Percentiles rank a stretch among this genome's conserved stretches.
Conservation (phyloP, 2,329 filamentous ascomycete genomes). For the Aspergillus sergii region DNA sequence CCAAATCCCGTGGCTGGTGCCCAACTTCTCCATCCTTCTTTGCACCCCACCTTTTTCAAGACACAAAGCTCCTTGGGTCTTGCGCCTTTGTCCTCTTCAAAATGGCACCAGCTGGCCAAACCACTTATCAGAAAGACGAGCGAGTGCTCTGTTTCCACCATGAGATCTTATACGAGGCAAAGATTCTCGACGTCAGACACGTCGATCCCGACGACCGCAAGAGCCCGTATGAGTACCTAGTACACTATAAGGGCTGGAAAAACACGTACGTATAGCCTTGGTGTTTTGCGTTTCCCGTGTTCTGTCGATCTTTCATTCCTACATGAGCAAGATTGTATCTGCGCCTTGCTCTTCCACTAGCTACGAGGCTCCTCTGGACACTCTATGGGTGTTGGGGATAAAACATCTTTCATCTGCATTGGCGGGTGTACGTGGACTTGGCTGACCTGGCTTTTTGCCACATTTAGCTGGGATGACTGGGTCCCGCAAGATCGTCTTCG, state of each 20-base stretch:
- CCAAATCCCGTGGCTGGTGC: background rate
- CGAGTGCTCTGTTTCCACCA: slow-evolving; percentile 96
- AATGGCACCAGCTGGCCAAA: slow-evolving; percentile 63
- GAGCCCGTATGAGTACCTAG: slow-evolving; percentile 80
- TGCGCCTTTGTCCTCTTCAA: slow-evolving; percentile 21
- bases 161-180: slow-evolving; percentile 96
- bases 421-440: background rate
- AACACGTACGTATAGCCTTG: slow-evolving; percentile 69
- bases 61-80: background rate
- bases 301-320: background rate
- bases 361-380: background rate
- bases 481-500: slow-evolving; percentile 89
- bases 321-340: too few species aligned
- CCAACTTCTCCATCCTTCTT: background rate
- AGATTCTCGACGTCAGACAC: slow-evolving; percentile 77
- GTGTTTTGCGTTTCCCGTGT: slow-evolving; percentile 6
- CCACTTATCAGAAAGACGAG: slow-evolving; percentile 74
- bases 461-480: slow-evolving; percentile 90
- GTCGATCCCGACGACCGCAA: slow-evolving; percentile 67
- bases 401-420: background rate
- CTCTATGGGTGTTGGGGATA: background rate
- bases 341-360: background rate
- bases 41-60: background rate
- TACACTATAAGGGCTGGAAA: slow-evolving; percentile 99
- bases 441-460: slow-evolving; percentile 15